Conservation (phyloP, 140 eudicot genomes). For the Ambrosia hybrid region DNA sequence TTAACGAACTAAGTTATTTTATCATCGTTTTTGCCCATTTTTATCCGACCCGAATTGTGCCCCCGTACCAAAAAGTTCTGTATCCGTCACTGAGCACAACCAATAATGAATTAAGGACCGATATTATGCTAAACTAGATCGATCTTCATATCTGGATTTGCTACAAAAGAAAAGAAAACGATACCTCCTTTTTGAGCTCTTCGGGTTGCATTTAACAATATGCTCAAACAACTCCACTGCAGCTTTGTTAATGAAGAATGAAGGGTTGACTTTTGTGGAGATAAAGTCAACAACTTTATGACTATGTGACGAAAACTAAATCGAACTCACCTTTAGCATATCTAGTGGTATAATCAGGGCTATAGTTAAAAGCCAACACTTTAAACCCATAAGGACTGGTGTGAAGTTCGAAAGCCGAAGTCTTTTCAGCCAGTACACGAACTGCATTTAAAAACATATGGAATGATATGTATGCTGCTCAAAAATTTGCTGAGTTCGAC, state of each 20-base stretch:
- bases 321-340: conserved; percentile 23
- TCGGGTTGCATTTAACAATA: neutral
- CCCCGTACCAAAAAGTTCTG: no score
- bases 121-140: neutral
- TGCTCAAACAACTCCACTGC: conserved; percentile 31
- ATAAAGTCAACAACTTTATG: conserved; percentile 32
- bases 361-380: conserved; percentile 36
- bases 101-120: neutral
- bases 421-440: neutral
- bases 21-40: no score
- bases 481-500: conserved; percentile 31
- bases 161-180: neutral
- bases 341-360: conserved; percentile 15
- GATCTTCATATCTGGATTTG: no score
- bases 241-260: conserved; percentile 36
- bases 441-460: conserved; percentile 24
- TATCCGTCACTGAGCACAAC: no score
- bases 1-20: no score
- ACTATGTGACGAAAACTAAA: conserved; percentile 32
- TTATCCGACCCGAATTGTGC: no score
- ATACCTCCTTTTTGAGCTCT: conserved; percentile 10
- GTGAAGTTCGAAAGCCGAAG: conserved; percentile 3
- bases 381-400: conserved; percentile 21
- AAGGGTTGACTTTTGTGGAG: conserved; percentile 33
- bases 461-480: conserved; percentile 35